Evolutionary conservation across 179 eudicot genomes (phyloP), one percentile per base, ranked within the genome.

Genomic region (Beta lomatogona): DNA sequence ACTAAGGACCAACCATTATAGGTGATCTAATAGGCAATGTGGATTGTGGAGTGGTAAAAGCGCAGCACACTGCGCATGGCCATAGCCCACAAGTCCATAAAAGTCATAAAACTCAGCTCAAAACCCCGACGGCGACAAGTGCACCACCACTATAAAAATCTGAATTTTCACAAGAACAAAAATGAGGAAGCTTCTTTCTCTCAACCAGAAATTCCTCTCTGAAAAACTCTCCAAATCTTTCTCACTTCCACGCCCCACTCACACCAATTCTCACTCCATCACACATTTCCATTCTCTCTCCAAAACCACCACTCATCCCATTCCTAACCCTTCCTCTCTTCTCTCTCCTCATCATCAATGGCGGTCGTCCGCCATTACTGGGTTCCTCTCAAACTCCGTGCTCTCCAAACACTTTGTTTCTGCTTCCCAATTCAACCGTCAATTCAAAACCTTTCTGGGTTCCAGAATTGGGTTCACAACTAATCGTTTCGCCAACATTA

Each of bases 151-250:
- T 5, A 36, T 1, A 16, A 41, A 63, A 64, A 44, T 0, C 22
- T 18, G 13, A n/a, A 3, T 9, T 22, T 9, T 45, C 48, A 14
- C 50, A 45, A 55, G 55, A 14, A 52, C 19, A 15, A 25, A 77
- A 85, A 90, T 91, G 93, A 90, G 83, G 85, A 88, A 86, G 59
- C 86, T 82, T 0, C 22, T 85, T 57, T 82, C 77, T 75, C 71
- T 88, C 75, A 90, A 36, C 41, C 41, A 36, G 2, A 36, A 86
- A 71, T 66, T 68, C 63, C 74, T 83, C 80, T 78, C 92, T 4
- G 64, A 87, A 83, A 79, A 79, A 54, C 80, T 66, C 71, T 73
- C 72, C 59, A 79, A 88, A 83, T 83, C 81, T 76, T n/a, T 67
- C 73, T 50, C 60, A 69, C 31, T 46, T 4, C 69, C 77, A 25